These are phyloP conservation scores for Silene conica DNA, from an alignment of 148 eudicot genomes.

Conservation along the genomic window DNA sequence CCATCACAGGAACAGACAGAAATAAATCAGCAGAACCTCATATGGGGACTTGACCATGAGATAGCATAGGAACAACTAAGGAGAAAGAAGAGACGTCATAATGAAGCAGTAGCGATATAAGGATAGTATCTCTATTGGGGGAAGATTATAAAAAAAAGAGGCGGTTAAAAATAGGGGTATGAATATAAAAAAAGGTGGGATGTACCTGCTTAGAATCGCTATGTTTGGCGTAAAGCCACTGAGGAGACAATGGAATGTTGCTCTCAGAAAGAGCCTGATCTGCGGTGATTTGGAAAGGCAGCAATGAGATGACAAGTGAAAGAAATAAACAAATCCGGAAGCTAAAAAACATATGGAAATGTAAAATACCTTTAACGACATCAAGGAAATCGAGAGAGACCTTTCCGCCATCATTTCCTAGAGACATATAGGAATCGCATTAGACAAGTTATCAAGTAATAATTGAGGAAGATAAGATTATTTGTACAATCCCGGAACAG, in stretches of 20 bases:
- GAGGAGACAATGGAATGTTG: constrained; percentile 95
- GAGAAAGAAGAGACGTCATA: too few species aligned
- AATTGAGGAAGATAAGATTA: too few species aligned
- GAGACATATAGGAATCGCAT: constrained; percentile 5
- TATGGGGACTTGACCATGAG: background rate
- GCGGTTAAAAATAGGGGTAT: too few species aligned
- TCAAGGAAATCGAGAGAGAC: constrained; percentile 47
- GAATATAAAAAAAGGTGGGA: constrained; percentile 11
- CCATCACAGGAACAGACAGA: background rate
- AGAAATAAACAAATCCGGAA: background rate
- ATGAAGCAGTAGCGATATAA: background rate
- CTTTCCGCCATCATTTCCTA: constrained; percentile 62
- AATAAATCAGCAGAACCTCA: background rate
- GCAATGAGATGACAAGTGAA: background rate
- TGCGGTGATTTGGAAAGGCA: constrained; percentile 27
- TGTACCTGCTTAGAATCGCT: constrained; percentile 67
- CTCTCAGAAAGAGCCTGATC: constrained; percentile 74
- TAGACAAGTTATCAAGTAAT: too few species aligned
- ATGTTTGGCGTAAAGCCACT: constrained; percentile 89
- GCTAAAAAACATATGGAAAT: background rate
- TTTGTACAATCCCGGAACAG: too few species aligned
- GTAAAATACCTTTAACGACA: constrained; percentile 62
- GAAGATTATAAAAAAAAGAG: too few species aligned
- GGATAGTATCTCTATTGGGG: too few species aligned
- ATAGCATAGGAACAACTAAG: background rate